Conservation (phyloP, 2,329 filamentous ascomycete species). For the Talaromyces sp. region DNA sequence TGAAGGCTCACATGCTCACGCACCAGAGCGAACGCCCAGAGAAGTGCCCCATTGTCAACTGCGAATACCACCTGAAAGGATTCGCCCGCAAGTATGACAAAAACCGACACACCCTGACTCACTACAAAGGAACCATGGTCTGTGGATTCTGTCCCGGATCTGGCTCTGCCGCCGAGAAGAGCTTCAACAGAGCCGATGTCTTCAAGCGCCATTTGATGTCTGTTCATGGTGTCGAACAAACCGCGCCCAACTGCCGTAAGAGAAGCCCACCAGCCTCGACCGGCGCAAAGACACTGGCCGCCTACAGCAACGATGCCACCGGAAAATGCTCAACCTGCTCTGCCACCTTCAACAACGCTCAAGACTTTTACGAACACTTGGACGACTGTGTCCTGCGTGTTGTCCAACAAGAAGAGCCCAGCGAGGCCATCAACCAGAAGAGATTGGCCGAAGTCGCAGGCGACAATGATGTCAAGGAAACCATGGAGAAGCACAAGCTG, state of each 20-base stretch:
- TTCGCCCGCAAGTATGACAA: constrained; percentile 96
- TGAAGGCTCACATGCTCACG: constrained; percentile 91
- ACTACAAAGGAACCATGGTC: constrained; percentile 97
- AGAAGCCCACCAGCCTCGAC: constrained; percentile 47
- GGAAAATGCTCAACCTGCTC: constrained; percentile 92
- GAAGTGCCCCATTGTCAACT: constrained; percentile 88
- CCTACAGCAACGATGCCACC: constrained; percentile 69
- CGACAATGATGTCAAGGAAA: constrained; percentile 53
- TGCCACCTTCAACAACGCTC: constrained; percentile 74
- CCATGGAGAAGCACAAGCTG: constrained; percentile 54
- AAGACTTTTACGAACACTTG: constrained; percentile 96
- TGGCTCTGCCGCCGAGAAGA: constrained; percentile 85
- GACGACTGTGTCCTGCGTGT: constrained; percentile 64
- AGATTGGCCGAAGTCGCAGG: constrained; percentile 55
- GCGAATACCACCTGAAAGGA: constrained; percentile 87
- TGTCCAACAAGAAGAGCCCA: constrained; percentile 55
- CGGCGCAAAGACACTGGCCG: constrained; percentile 59
- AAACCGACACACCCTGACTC: constrained; percentile 87
- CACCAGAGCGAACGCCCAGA: constrained; percentile 87
- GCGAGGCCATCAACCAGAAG: constrained; percentile 54
- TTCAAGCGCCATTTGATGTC: constrained; percentile 92
- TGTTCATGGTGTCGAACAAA: constrained; percentile 89
- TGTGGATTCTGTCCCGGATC: constrained; percentile 91
- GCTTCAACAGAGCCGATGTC: constrained; percentile 90
- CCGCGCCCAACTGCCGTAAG: constrained; percentile 84